These are phyloP conservation scores for Dendrocalamus sinicus DNA, from an alignment of 176 grass and related monocot genomes.

Conservation along the genomic window DNA sequence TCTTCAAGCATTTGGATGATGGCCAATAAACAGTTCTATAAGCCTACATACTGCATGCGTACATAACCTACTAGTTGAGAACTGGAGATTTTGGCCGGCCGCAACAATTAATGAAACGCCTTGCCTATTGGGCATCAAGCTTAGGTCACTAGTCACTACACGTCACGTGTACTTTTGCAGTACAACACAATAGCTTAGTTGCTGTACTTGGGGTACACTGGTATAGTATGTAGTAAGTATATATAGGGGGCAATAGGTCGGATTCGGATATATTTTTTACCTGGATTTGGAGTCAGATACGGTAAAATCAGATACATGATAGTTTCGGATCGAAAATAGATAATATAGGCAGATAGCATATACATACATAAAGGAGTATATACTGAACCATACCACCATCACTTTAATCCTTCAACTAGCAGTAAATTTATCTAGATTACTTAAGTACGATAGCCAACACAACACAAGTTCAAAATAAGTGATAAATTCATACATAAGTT, in stretches of 20 bases:
- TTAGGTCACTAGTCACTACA: neutral
- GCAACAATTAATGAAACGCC: neutral
- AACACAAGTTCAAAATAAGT: too few relatives aligned
- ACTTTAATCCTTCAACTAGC: too few relatives aligned
- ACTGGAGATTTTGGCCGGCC: neutral
- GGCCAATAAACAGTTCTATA: neutral
- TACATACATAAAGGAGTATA: too few relatives aligned
- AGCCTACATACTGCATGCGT: neutral
- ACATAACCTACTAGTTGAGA: neutral
- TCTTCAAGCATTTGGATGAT: neutral
- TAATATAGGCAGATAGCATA: too few relatives aligned
- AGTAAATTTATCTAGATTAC: too few relatives aligned
- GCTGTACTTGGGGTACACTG: neutral
- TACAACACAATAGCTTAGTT: neutral
- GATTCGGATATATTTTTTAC: too few relatives aligned
- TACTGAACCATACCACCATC: too few relatives aligned
- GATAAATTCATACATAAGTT: too few relatives aligned
- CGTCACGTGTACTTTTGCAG: conserved; percentile 34
- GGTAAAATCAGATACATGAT: too few relatives aligned
- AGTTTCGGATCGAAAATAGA: too few relatives aligned
- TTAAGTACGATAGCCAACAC: too few relatives aligned
- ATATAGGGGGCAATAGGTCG: too few relatives aligned
- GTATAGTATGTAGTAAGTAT: neutral
- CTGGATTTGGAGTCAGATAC: accelerated
- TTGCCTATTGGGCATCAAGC: neutral